Base-by-base conservation (phyloP, 225 moss, liverwort and hornwort species). In the Antitrichia curtipendula region DNA sequence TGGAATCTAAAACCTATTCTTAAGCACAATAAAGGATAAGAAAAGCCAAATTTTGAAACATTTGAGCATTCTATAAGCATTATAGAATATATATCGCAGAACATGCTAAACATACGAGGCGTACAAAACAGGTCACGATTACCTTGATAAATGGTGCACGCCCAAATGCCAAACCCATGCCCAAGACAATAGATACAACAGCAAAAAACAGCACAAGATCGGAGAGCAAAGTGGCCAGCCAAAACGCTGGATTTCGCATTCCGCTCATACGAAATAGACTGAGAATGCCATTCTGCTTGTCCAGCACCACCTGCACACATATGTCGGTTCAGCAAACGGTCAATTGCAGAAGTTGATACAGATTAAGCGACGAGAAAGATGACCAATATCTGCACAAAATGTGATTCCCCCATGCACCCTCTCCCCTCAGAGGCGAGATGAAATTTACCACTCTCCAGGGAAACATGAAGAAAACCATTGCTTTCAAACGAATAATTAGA, bases 121-220 rank as follows among this genome's bases (percentile, higher is more conserved):
- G 63, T 58, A 82, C 52, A 85, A 81, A 80, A 69, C 61, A 74
- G 80, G 40, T 68, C 40, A 76, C 69, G 62, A 69, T 78, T 94
- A 96, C 95, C 96, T 95, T 95, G 58, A 94, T 94, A 85, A 96
- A 97, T 53, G 97, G 96, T 82, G 96, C 89, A 72, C 89, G 95
- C 65, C 96, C 95, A 89, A 97, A 96, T 69, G 90, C 93, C 71
- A 95, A 75, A 53, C 97, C 96, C 78, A 95, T 92, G 43, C 66
- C 93, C 61, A 96, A 88, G 76, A 95, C 88, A 70, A 96, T 83
- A 84, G 91, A 92, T 54, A 93, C 90, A 85, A 95, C 83, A 75
- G 90, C 71, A 70, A 91, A 95, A 88, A 92, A 96, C 19, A 95
- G 85, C 53, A 91, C 81, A 61, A 95, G 91, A 89, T 97, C 96